Base-by-base conservation (phyloP, 2,329 filamentous ascomycete genomes). In the Mycosphaerella sp. region DNA sequence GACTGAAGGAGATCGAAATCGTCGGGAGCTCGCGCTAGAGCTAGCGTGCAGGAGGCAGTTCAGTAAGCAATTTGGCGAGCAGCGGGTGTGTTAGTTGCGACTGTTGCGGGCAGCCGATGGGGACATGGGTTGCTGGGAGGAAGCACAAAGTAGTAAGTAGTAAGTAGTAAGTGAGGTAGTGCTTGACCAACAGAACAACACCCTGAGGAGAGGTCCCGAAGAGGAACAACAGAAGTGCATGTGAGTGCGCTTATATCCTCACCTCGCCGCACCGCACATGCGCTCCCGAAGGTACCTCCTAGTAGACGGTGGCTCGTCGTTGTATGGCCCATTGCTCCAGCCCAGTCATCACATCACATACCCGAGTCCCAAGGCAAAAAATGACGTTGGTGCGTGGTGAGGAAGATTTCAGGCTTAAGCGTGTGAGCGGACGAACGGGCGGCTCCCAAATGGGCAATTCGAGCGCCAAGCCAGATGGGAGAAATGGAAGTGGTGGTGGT, bases 1-100 rank as follows among this genome's bases (percentile, higher is more conserved):
- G 62, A 60, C 60, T 57, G 62, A 57, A 56, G 62, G 61, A 64
- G 59, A 59, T 48, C 21, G 50, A 42, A 17, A 43, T 41, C 14
- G 17, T 23, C n/a, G 14, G 53, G 43, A 45, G 54, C 29, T 43
- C 31, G 21, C 45, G 54, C 53, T 49, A 51, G 54, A 55, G 60
- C 54, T 59, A 54, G 47, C 48, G 46, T 54, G 55, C 55, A 51
- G 48, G 48, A 48, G 48, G 53, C 48, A 56, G 48, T 44, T 36
- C 21, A 7, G 26, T 29, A 29, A 29, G 26, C 26, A 29, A 29
- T 56, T 23, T 52, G 49, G 53, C 48, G 48, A 52, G 34, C 12
- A 29, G 26, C 26, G 26, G 26, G 26, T 4, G 26, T 2, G n/a
- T 21, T 38, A 26, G 44, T 10, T 41, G 26, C 26, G 6, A 29